phyloP scores from a whole-genome alignment of 768 basidiomycete genomes.

The Coprinopsis cinerea region DNA sequence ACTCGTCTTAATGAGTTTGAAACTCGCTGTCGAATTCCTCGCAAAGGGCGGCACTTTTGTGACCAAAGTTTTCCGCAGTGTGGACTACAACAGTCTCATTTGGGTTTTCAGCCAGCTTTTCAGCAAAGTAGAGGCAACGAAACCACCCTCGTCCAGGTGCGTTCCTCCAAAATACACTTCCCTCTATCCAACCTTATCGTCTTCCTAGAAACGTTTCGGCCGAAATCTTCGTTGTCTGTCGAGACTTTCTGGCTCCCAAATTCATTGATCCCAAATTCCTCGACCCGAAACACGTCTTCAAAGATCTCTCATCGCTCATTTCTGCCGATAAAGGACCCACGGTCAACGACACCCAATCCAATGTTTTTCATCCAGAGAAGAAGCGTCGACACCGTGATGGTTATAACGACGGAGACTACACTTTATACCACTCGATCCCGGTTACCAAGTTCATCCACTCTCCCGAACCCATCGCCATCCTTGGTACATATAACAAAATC shows the following conservation, averaged over 20 bases:
- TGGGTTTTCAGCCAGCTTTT: slow-evolving; percentile 99
- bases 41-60: slow-evolving; percentile 91
- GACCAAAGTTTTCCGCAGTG: slow-evolving; percentile 97
- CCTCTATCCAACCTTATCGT: slow-evolving; percentile 1
- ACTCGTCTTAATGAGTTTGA: slow-evolving; percentile 90
- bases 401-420: slow-evolving; percentile 93
- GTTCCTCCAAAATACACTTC: slow-evolving; percentile 9
- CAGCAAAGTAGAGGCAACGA: slow-evolving; percentile 94
- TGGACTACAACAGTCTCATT: slow-evolving; percentile 96
- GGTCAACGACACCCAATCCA: slow-evolving; percentile 69
- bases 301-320: slow-evolving; percentile 60
- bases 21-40: slow-evolving; percentile 93
- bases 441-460: slow-evolving; percentile 68
- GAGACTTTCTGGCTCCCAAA: slow-evolving; percentile 90
- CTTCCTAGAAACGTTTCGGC: slow-evolving; percentile 87
- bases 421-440: slow-evolving; percentile 68
- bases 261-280: slow-evolving; percentile 97
- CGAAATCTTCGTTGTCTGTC: slow-evolving; percentile 98
- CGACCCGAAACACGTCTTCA: slow-evolving; percentile 96
- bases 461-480: slow-evolving; percentile 68
- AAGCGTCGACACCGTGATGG: slow-evolving; percentile 90
- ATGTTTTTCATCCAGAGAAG: slow-evolving; percentile 97
- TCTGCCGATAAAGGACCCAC: slow-evolving; percentile 50
- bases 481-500: slow-evolving; percentile 77
- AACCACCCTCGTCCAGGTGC: slow-evolving; percentile 94